phyloP scores from a whole-genome alignment of 2,329 filamentous ascomycete genomes.

The Clarireedia monteithiana region DNA sequence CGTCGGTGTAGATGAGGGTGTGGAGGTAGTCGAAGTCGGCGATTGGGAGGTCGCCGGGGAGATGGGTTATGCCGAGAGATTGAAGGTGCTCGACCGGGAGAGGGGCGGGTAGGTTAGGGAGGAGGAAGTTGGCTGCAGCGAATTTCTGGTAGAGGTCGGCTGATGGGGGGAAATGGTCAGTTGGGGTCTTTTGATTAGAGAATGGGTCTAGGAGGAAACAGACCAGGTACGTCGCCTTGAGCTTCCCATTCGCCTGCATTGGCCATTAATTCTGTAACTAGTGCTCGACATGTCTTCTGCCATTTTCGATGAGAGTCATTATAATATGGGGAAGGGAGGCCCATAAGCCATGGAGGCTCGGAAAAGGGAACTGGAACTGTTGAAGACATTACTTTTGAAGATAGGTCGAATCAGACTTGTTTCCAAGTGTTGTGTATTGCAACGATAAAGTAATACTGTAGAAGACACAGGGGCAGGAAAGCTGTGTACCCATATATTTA shows the following conservation, averaged over 20 bases:
- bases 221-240: slow-evolving; percentile 31
- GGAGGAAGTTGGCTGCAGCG: slow-evolving; percentile 56
- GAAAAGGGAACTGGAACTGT: slow-evolving; percentile 51
- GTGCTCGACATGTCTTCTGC: slow-evolving; percentile 60
- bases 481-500: no score
- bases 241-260: slow-evolving; percentile 65
- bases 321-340: slow-evolving; percentile 66
- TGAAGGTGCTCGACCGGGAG: slow-evolving; percentile 62
- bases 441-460: no score
- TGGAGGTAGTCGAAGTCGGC: slow-evolving; percentile 71
- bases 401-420: no score
- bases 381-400: not conserved
- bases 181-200: slow-evolving; percentile 31
- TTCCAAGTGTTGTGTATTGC: no score
- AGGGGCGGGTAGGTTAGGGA: slow-evolving; percentile 63
- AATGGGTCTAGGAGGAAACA: not conserved
- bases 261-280: slow-evolving; percentile 53
- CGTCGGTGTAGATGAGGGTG: slow-evolving; percentile 61
- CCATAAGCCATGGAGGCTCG: slow-evolving; percentile 63
- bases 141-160: slow-evolving; percentile 52
- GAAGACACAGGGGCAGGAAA: no score
- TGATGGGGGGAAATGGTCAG: slow-evolving; percentile 30
- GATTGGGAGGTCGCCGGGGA: slow-evolving; percentile 57
- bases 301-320: slow-evolving; percentile 55
- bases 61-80: slow-evolving; percentile 55